Evolutionary conservation across 2,329 filamentous ascomycete species (phyloP).

Genomic region (Akanthomyces muscarius): DNA sequence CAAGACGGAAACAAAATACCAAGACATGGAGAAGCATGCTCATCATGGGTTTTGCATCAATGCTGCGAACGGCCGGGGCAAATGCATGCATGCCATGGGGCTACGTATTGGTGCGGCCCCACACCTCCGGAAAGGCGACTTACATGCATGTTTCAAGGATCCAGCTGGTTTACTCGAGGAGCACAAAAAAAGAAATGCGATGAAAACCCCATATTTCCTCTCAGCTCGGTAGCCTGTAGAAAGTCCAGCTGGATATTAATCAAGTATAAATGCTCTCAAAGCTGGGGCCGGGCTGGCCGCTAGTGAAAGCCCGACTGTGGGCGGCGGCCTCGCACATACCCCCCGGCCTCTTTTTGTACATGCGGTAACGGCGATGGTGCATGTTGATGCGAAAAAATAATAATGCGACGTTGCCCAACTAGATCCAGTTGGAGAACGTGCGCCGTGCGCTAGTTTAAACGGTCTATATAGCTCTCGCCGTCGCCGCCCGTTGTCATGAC

Average conservation of each 20-base stretch:
- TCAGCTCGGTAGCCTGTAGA: background rate
- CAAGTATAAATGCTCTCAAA: background rate
- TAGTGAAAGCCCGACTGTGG: slow-evolving; percentile 1
- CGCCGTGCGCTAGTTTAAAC: slow-evolving; percentile 3
- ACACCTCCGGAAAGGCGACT: slow-evolving; percentile 3
- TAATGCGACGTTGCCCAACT: background rate
- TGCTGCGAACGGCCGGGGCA: background rate
- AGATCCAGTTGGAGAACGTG: background rate
- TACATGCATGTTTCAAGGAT: background rate
- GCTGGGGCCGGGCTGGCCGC: background rate
- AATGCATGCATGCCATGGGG: background rate
- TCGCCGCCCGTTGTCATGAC: background rate
- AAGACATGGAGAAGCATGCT: background rate
- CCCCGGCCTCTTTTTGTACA: background rate
- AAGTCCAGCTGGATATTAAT: too few relatives aligned
- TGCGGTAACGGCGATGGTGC: background rate
- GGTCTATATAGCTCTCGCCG: background rate
- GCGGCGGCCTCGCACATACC: slow-evolving; percentile 3
- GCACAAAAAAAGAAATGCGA: background rate
- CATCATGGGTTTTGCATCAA: background rate
- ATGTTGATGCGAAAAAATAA: background rate
- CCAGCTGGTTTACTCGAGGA: background rate
- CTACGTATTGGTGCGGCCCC: background rate
- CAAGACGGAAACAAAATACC: background rate
- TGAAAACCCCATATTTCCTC: too few relatives aligned